Evolutionary conservation across 2,329 filamentous ascomycete genomes (phyloP), one percentile per base, ranked within the genome.

Genomic region (Neopestalotiopsis sp.): DNA sequence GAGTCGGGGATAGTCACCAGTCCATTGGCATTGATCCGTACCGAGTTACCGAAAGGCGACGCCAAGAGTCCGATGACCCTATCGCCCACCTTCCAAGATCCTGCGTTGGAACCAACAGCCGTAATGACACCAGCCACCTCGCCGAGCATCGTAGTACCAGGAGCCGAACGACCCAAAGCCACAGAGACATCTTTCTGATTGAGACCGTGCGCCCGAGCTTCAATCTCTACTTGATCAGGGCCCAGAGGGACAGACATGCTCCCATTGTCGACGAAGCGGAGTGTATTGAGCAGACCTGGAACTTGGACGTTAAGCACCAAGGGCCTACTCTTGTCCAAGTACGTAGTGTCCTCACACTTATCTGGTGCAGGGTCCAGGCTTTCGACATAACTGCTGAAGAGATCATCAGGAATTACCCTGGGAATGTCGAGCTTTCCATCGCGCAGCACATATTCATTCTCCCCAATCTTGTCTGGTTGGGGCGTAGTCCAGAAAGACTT

Each of bases 271-370:
- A 13, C 9, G 28, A 49, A 71, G 30, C 58, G 63, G 4, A 72
- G 13, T 4, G 67, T 64, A 13, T 71, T 70, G 3, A 70, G 32
- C 14, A 58, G 68, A 14, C 70, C 71, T 1, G 70, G 28, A 9
- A 61, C 67, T 58, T 70, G 70, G 5, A 62, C 56, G 1, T 57
- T 42, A 1, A 72, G 59, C 1, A 63, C 67, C n/a, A 71, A 32
- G 4, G 38, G 66, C 1, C 40, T 68, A 17, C 49, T 13, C 9
- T 30, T 28, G 12, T 72, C 72, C 5, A 78, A 82, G 66, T 82
- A 85, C 0, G 74, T 73, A 4, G 64, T 10, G 1, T 9, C 14
- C 2, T 30, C 14, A 30, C n/a, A 30, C 38, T 14, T 49, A 6
- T 17, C 13, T 12, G 13, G 42, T 49, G 13, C 42, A 12, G 14